Percentiles rank a stretch among this genome's conserved stretches.
Evolutionary conservation across 2,329 filamentous ascomycete species (phyloP).

Genomic region (Colletotrichum nymphaeae): DNA sequence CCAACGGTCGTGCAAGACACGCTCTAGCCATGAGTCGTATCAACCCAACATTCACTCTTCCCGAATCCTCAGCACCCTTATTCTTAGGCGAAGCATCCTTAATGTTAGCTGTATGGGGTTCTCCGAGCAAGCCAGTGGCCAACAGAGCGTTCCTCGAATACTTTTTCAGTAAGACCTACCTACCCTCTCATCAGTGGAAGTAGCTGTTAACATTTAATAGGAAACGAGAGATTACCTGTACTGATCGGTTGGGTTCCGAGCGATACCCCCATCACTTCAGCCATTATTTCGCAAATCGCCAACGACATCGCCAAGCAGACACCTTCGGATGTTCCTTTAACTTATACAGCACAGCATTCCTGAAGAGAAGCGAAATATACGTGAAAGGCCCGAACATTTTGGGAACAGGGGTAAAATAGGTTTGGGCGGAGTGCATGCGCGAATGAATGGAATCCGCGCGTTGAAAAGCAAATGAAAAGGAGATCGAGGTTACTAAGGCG

Average conservation of each 20-base stretch:
- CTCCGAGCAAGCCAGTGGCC: conserved; percentile 51
- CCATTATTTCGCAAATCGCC: neutral
- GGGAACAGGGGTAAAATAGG: too few relatives aligned
- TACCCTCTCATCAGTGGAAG: too few relatives aligned
- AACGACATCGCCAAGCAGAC: neutral
- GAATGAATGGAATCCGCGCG: too few relatives aligned
- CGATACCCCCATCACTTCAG: neutral
- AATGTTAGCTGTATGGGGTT: conserved; percentile 61
- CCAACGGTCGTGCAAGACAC: conserved; percentile 52
- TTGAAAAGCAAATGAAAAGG: too few relatives aligned
- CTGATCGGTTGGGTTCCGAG: conserved; percentile 21
- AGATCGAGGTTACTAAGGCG: too few relatives aligned
- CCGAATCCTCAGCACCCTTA: conserved; percentile 51
- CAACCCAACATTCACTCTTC: conserved; percentile 62
- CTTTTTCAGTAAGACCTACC: conserved; percentile 53
- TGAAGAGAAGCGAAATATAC: too few relatives aligned
- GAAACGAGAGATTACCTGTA: conserved; percentile 25
- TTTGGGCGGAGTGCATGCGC: too few relatives aligned
- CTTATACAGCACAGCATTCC: neutral
- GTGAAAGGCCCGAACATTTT: too few relatives aligned
- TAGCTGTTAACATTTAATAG: neutral
- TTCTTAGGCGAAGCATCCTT: conserved; percentile 62
- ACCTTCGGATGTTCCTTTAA: conserved; percentile 7
- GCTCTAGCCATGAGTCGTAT: conserved; percentile 55
- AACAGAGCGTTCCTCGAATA: conserved; percentile 53